phyloP scores from a whole-genome alignment of 179 eudicot species.

The Silene coronaria region DNA sequence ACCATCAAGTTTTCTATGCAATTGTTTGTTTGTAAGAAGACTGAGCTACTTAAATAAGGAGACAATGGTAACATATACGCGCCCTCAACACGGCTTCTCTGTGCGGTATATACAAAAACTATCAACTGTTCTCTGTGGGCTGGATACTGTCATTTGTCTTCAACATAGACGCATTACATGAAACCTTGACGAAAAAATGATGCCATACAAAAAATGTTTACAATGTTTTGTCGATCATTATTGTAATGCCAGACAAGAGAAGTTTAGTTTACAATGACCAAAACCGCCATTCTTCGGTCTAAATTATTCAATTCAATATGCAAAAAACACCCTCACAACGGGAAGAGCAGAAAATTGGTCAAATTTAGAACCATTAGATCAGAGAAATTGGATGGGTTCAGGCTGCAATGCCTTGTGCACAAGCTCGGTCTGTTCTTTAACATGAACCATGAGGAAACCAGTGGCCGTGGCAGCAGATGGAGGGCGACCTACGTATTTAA shows the following conservation, averaged over 20 bases:
- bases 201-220: not conserved
- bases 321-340: conserved; percentile 5
- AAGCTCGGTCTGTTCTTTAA: conserved; percentile 61
- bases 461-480: conserved; percentile 96
- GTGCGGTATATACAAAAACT: too few species aligned
- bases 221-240: conserved; percentile 9
- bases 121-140: too few species aligned
- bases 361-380: not conserved
- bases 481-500: conserved; percentile 72
- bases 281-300: not conserved
- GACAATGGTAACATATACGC: too few species aligned
- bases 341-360: not conserved
- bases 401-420: conserved; percentile 69
- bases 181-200: not conserved
- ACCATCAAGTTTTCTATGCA: too few species aligned
- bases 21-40: too few species aligned
- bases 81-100: too few species aligned
- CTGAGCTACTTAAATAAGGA: too few species aligned
- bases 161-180: not conserved
- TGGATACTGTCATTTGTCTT: too few species aligned
- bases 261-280: conserved; percentile 9
- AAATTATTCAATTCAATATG: conserved; percentile 7
- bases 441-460: conserved; percentile 56
- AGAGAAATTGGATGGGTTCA: conserved; percentile 42
- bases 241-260: not conserved